Conservation (phyloP, 352 stramenopile genomes). For the Globisporangium nodosum region DNA sequence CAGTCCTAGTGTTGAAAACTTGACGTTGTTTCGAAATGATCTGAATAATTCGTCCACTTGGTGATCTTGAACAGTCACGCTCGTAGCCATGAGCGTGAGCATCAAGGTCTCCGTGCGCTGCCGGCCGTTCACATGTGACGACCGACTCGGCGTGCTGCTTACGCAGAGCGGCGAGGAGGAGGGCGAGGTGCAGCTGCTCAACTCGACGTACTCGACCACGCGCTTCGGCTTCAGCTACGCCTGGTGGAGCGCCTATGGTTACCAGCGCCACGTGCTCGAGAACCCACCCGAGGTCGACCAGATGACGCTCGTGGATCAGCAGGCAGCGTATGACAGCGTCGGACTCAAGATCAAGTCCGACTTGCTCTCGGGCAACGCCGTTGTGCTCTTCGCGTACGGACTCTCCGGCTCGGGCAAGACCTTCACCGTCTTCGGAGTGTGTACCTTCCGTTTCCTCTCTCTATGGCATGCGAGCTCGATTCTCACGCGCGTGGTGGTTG, state of each 20-base stretch:
- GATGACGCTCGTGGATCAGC: slow-evolving; percentile 90
- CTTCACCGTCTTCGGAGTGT: slow-evolving; percentile 90
- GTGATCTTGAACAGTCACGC: too few relatives aligned
- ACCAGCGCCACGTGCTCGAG: slow-evolving; percentile 79
- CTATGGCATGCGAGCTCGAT: background rate
- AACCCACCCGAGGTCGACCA: slow-evolving; percentile 54
- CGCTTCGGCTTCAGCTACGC: slow-evolving; percentile 91
- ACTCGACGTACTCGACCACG: slow-evolving; percentile 91
- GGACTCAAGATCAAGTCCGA: slow-evolving; percentile 92
- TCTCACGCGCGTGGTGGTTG: background rate
- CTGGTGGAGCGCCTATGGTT: slow-evolving; percentile 94
- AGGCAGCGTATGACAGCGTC: slow-evolving; percentile 85
- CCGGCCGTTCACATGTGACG: slow-evolving; percentile 85
- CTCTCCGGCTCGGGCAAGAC: slow-evolving; percentile 91
- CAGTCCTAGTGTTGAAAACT: too few relatives aligned
- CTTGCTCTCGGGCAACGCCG: slow-evolving; percentile 87
- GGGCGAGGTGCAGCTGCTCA: slow-evolving; percentile 91
- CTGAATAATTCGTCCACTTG: too few relatives aligned
- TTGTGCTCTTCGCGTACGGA: slow-evolving; percentile 93
- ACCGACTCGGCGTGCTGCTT: slow-evolving; percentile 90
- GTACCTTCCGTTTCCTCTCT: background rate
- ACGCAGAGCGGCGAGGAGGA: slow-evolving; percentile 89
- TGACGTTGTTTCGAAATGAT: too few relatives aligned
- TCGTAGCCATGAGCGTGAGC: slow-evolving; percentile 66
- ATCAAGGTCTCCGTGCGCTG: slow-evolving; percentile 89